These are phyloP conservation scores for Priceomyces melissophilus DNA, from an alignment of 805 yeast genomes.

Conservation along the genomic window DNA sequence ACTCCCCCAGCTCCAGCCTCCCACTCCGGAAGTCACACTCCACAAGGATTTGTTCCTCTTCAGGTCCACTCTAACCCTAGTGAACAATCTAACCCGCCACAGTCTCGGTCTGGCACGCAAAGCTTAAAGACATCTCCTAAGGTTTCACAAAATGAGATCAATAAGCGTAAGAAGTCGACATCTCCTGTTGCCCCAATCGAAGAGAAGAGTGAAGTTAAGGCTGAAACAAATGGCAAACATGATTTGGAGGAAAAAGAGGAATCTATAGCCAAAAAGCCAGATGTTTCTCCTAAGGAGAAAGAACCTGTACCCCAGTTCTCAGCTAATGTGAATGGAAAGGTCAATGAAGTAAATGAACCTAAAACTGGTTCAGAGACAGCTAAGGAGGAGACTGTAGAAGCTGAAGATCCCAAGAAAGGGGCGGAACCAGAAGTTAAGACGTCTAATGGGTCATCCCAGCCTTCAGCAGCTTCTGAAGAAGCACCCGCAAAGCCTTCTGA, in stretches of 20 bases:
- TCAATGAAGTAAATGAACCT: too few relatives aligned
- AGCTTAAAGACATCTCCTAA: constrained; percentile 1
- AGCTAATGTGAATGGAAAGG: neutral
- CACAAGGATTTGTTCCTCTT: constrained; percentile 1
- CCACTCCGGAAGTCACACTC: neutral
- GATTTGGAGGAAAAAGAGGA: constrained; percentile 40
- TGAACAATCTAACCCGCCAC: constrained; percentile 7
- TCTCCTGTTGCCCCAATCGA: neutral
- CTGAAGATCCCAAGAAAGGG: neutral
- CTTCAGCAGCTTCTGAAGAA: constrained; percentile 12
- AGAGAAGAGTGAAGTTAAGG: neutral
- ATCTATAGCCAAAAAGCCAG: constrained; percentile 17
- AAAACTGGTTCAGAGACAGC: too few relatives aligned
- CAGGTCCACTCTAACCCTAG: constrained; percentile 5
- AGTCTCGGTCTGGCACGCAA: neutral
- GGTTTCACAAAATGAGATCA: neutral
- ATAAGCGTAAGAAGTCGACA: neutral
- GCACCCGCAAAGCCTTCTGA: constrained; percentile 7
- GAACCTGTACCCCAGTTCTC: too few relatives aligned
- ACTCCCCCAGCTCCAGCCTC: constrained; percentile 3
- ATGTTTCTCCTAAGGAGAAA: neutral
- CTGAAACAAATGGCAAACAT: constrained; percentile 22
- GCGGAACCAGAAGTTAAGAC: neutral
- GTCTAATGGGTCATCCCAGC: too few relatives aligned
- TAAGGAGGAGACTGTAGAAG: neutral